These are phyloP conservation scores for Dunaliella primolecta DNA, from an alignment of 139 green algal genomes.

Conservation along the genomic window DNA sequence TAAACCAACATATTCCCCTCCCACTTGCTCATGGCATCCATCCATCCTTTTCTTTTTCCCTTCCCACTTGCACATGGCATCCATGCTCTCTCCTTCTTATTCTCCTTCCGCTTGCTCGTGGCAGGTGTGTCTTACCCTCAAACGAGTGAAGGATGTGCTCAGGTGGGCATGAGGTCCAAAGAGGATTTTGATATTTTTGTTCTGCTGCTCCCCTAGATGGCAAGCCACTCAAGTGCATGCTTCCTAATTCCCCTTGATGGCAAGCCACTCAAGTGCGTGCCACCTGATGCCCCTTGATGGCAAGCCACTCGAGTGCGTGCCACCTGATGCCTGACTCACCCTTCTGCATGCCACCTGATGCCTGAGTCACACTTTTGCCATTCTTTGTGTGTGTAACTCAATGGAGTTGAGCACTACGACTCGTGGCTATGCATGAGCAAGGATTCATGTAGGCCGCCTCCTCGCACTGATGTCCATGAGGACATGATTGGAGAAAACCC, in stretches of 20 bases:
- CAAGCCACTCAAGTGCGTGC: background rate
- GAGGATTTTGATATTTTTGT: background rate
- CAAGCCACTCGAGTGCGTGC: background rate
- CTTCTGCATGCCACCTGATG: too few relatives aligned
- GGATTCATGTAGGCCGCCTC: too few relatives aligned
- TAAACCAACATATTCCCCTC: background rate
- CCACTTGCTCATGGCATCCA: background rate
- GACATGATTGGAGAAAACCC: too few relatives aligned
- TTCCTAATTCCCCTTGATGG: background rate
- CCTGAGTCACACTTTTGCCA: too few relatives aligned
- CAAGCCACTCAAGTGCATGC: background rate
- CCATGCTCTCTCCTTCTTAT: background rate
- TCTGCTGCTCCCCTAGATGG: too few relatives aligned
- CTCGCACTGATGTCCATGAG: too few relatives aligned
- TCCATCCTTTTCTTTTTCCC: background rate
- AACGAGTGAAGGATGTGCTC: slow-evolving; percentile 3
- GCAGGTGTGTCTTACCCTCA: background rate
- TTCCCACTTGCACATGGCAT: background rate
- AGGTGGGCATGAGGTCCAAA: background rate
- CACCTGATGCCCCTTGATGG: background rate
- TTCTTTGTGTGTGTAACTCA: too few relatives aligned
- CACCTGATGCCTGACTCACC: too few relatives aligned
- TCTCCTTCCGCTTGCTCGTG: too few relatives aligned
- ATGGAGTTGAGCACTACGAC: too few relatives aligned
- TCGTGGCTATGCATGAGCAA: too few relatives aligned